These are phyloP conservation scores for Aegilops bicornis DNA, from an alignment of 176 grass and related monocot species.

Conservation along the genomic window DNA sequence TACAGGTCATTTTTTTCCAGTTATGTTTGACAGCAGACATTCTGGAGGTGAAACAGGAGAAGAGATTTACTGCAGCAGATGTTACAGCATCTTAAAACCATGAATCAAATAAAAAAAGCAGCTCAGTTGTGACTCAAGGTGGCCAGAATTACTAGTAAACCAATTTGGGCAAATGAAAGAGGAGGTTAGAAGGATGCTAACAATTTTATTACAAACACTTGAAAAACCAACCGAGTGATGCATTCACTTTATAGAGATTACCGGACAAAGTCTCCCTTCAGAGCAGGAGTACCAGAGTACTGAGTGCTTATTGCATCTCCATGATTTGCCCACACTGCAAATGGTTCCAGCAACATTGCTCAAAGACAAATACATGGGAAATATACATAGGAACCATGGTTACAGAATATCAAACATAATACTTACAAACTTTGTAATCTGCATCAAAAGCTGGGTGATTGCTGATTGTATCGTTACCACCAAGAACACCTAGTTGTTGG, in stretches of 20 bases:
- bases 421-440: constrained; percentile 88
- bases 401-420: neutral
- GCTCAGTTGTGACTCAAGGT: neutral
- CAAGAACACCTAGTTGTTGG: constrained; percentile 58
- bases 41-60: neutral
- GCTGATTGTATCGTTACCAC: constrained; percentile 44
- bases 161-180: neutral
- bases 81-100: neutral
- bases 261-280: constrained; percentile 97
- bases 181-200: neutral
- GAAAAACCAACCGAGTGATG: neutral
- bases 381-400: neutral
- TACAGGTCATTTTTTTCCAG: neutral
- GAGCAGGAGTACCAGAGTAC: constrained; percentile 92
- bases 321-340: constrained; percentile 97
- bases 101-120: neutral
- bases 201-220: neutral
- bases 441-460: constrained; percentile 71
- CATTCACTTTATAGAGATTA: constrained; percentile 34
- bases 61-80: neutral
- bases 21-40: neutral
- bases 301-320: constrained; percentile 96
- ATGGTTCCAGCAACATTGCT: constrained; percentile 6
- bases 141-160: neutral
- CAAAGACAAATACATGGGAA: neutral